phyloP scores from a whole-genome alignment of 1,284 basidiomycete species.

The Trametes hirsuta region DNA sequence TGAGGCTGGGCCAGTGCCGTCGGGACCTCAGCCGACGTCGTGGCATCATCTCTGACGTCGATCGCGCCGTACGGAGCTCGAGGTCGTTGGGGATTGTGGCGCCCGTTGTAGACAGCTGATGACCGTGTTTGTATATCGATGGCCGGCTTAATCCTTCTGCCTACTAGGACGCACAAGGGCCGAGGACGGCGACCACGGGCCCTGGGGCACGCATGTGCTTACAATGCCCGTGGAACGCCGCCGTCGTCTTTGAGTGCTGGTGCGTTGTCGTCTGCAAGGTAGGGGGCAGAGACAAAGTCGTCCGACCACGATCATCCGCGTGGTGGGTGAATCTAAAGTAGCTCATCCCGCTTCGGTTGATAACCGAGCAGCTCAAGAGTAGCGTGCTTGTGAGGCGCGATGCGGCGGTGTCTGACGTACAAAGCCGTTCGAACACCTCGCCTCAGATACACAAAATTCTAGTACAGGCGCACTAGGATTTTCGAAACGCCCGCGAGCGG shows the following conservation, averaged over 20 bases:
- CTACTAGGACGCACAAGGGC: no score
- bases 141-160: not conserved
- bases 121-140: not conserved
- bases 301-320: not conserved
- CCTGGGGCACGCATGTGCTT: not conserved
- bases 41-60: not conserved
- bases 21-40: not conserved
- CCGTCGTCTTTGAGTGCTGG: not conserved
- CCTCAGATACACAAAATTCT: no score
- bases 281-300: no score
- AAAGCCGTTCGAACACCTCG: no score
- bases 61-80: not conserved
- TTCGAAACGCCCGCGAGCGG: no score
- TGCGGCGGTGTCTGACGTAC: no score
- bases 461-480: no score
- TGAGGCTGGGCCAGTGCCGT: no score
- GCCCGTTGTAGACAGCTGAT: not conserved
- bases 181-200: no score
- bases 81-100: conserved; percentile 7
- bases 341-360: not conserved
- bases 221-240: conserved; percentile 10
- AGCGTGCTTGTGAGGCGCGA: not conserved
- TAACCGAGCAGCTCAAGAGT: not conserved
- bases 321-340: not conserved
- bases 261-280: not conserved